These are phyloP conservation scores for Aciculosporium take DNA, from an alignment of 2,329 filamentous ascomycete species.

Conservation along the genomic window DNA sequence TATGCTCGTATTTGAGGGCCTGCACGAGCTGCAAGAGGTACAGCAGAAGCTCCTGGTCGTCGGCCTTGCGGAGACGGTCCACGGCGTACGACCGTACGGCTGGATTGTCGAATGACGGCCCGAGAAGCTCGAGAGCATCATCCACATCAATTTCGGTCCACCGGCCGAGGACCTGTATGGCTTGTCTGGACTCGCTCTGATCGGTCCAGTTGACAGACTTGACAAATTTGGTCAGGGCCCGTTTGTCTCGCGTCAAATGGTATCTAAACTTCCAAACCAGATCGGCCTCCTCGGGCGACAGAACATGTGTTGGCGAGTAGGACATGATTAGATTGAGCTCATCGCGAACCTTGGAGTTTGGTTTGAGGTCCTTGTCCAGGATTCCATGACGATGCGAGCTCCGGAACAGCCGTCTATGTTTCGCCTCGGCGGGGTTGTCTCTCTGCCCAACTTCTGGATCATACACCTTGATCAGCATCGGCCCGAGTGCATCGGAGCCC, in stretches of 20 bases:
- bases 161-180: constrained; percentile 74
- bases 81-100: constrained; percentile 88
- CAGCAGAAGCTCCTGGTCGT: constrained; percentile 78
- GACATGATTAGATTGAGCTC: constrained; percentile 83
- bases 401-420: constrained; percentile 81
- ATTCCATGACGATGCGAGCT: constrained; percentile 85
- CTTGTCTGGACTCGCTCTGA: constrained; percentile 70
- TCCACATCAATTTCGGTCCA: constrained; percentile 98
- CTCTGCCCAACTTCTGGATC: constrained; percentile 81
- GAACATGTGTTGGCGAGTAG: constrained; percentile 79
- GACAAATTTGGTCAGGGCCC: constrained; percentile 88
- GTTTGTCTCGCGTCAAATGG: constrained; percentile 82
- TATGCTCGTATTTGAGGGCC: constrained; percentile 84
- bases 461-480: constrained; percentile 69
- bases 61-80: constrained; percentile 76
- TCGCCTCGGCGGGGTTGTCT: constrained; percentile 90
- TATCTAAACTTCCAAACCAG: constrained; percentile 96
- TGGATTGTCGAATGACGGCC: constrained; percentile 79
- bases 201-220: constrained; percentile 96
- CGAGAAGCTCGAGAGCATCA: constrained; percentile 85
- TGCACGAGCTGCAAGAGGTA: constrained; percentile 93
- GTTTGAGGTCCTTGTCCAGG: constrained; percentile 86
- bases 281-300: constrained; percentile 86
- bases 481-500: constrained; percentile 30
- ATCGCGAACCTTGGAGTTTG: constrained; percentile 89